A percentile compares a stretch with the other conserved stretches of the same genome.
These are phyloP conservation scores for Leptographium lundbergii DNA, from an alignment of 2,329 filamentous ascomycete species.

Conservation along the genomic window DNA sequence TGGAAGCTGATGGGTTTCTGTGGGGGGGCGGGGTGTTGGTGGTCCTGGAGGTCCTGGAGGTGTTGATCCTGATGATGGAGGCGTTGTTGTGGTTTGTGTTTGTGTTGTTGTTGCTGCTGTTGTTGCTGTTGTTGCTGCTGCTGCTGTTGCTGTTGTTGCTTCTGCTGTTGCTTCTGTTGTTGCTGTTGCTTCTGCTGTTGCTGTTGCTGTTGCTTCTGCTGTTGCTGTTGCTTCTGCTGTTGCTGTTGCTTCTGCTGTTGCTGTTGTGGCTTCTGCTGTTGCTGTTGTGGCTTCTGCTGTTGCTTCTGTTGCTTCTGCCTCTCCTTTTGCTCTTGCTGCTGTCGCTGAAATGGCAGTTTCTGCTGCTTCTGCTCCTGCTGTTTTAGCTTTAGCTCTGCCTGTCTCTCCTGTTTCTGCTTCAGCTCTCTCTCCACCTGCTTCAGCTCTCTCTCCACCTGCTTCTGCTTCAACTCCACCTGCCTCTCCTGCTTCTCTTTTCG, in stretches of 20 bases:
- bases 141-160: not conserved
- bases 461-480: too few relatives aligned
- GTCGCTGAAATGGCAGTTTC: too few relatives aligned
- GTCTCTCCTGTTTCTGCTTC: too few relatives aligned
- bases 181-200: too few relatives aligned
- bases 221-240: not conserved
- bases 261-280: not conserved
- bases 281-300: too few relatives aligned
- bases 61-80: too few relatives aligned
- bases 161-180: not conserved
- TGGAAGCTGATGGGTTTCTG: conserved; percentile 16
- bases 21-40: not conserved
- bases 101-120: not conserved
- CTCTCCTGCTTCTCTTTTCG: too few relatives aligned
- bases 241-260: conserved; percentile 3
- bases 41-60: not conserved
- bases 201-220: not conserved
- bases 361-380: not conserved
- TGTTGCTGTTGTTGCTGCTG: not conserved
- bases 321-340: too few relatives aligned
- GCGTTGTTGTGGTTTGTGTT: not conserved
- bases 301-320: not conserved
- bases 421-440: too few relatives aligned
- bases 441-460: too few relatives aligned
- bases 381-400: too few relatives aligned